Conservation (phyloP, 768 basidiomycete species). For the Pleurotus tuber-regium region DNA sequence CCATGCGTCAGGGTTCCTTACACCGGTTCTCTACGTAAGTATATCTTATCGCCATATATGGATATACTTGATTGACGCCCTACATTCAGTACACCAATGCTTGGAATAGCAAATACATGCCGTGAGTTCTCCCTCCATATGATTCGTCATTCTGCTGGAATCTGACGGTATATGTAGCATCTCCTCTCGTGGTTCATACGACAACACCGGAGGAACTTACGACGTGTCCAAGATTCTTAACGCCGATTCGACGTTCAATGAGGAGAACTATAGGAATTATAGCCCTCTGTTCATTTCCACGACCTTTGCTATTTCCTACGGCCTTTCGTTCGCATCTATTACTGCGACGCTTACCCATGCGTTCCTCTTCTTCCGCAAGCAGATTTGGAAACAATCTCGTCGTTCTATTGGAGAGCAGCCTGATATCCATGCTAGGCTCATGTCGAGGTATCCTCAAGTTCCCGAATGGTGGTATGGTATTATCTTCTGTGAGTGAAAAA, state of each 20-base stretch:
- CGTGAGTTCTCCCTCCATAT: conserved; percentile 38
- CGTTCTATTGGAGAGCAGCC: conserved; percentile 76
- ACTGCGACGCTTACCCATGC: conserved; percentile 75
- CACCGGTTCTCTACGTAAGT: conserved; percentile 56
- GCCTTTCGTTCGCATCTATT: conserved; percentile 77
- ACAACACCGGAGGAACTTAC: conserved; percentile 58
- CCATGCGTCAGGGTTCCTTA: conserved; percentile 44
- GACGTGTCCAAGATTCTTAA: conserved; percentile 58
- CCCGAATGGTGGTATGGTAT: conserved; percentile 84
- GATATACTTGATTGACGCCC: neutral
- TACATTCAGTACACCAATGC: conserved; percentile 55
- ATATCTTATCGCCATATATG: conserved; percentile 4
- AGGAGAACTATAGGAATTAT: conserved; percentile 51
- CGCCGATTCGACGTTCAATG: conserved; percentile 51
- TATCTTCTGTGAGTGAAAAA: conserved; percentile 58
- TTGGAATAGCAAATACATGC: conserved; percentile 58
- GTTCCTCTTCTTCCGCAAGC: conserved; percentile 71
- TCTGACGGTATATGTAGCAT: conserved; percentile 40
- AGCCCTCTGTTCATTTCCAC: conserved; percentile 65
- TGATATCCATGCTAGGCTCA: conserved; percentile 84
- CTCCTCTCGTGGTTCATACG: conserved; percentile 62
- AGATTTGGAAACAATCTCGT: conserved; percentile 70
- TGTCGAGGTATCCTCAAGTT: conserved; percentile 75
- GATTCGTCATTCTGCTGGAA: too few relatives aligned
- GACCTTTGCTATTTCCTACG: conserved; percentile 78